Evolutionary conservation across 2,329 filamentous ascomycete species (phyloP).

Genomic region (Penicillium nordicum): DNA sequence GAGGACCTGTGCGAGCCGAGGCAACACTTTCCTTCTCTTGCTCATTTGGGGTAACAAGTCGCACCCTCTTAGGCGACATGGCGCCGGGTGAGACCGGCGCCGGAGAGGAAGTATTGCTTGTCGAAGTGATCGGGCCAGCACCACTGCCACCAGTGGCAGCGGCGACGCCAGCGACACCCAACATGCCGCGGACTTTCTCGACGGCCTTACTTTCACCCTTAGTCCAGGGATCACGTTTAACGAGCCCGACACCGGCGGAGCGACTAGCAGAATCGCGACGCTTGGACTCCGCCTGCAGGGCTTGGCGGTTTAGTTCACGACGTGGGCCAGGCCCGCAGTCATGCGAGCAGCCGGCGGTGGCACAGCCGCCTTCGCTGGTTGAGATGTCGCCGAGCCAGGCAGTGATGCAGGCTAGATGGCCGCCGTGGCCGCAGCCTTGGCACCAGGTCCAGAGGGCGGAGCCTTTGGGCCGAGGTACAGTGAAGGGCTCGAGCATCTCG

Average conservation of each 20-base stretch:
- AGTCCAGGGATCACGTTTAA: constrained; percentile 45
- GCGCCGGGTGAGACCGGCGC: constrained; percentile 30
- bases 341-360: constrained; percentile 58
- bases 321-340: constrained; percentile 54
- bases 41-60: constrained; percentile 44
- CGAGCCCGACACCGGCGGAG: constrained; percentile 34
- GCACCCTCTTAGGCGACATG: constrained; percentile 45
- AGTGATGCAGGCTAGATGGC: constrained; percentile 56
- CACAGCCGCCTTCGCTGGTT: constrained; percentile 54
- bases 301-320: constrained; percentile 39
- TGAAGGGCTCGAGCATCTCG: constrained; percentile 27
- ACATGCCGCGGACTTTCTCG: constrained; percentile 45
- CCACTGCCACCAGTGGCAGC: constrained; percentile 28
- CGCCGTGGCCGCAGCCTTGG: constrained; percentile 59
- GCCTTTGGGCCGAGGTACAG: constrained; percentile 29
- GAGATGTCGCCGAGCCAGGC: constrained; percentile 53
- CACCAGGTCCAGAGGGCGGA: constrained; percentile 55
- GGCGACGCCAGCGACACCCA: constrained; percentile 37
- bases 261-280: constrained; percentile 33
- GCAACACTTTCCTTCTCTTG: constrained; percentile 31
- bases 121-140: constrained; percentile 17
- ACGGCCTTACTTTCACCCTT: constrained; percentile 47
- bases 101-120: constrained; percentile 18
- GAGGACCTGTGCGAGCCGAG: constrained; percentile 21
- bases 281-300: constrained; percentile 32